Evolutionary conservation across 805 yeast genomes (phyloP).

Genomic region (Candida ascalaphidarum): DNA sequence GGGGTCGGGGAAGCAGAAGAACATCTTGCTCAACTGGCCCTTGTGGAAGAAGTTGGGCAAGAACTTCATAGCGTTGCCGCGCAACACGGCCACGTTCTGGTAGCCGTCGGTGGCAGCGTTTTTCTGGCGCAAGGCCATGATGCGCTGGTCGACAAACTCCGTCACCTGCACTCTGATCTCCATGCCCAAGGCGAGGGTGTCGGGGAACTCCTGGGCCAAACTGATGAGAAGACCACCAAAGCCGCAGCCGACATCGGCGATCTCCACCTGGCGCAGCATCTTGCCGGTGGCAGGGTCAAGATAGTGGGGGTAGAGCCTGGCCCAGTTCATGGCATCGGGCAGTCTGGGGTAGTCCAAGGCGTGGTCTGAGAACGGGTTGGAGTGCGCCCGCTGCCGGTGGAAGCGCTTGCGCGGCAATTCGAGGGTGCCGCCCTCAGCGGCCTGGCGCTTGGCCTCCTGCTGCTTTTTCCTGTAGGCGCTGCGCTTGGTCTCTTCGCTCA

Average conservation of each 20-base stretch:
- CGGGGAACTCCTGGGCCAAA: constrained; percentile 69
- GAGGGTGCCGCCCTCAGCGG: too few relatives aligned
- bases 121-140: constrained; percentile 67
- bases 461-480: constrained; percentile 41
- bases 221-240: constrained; percentile 87
- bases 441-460: constrained; percentile 33
- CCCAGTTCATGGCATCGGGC: constrained; percentile 88
- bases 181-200: constrained; percentile 80
- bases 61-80: constrained; percentile 98
- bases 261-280: constrained; percentile 54
- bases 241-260: constrained; percentile 97
- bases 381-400: constrained; percentile 95
- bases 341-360: constrained; percentile 76
- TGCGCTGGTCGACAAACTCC: constrained; percentile 91
- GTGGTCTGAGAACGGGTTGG: constrained; percentile 96
- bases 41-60: constrained; percentile 86
- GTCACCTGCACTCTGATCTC: constrained; percentile 98
- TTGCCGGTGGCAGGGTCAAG: constrained; percentile 31
- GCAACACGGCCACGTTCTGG: constrained; percentile 79
- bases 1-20: constrained; percentile 99
- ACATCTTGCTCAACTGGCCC: constrained; percentile 81
- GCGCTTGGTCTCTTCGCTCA: constrained; percentile 34
- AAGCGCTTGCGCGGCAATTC: constrained; percentile 77
- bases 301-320: constrained; percentile 58
- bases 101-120: constrained; percentile 34